These are phyloP conservation scores for Cenchrus americanus DNA, from an alignment of 176 grass and related monocot species.

Conservation along the genomic window DNA sequence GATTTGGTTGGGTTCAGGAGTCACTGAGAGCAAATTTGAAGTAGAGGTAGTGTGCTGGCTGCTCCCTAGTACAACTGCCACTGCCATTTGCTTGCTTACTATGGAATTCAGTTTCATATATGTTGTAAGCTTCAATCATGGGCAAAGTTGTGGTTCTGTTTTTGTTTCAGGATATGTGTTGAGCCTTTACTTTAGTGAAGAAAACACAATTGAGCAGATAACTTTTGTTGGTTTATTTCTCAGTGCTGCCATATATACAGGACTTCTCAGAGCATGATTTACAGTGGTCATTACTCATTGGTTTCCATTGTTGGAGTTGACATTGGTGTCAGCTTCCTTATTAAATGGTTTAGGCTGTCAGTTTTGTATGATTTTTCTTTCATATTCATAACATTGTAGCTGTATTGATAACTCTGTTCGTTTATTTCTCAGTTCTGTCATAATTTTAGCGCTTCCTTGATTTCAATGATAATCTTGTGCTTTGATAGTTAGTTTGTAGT, in stretches of 20 bases:
- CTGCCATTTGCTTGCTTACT: background rate
- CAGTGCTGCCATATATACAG: background rate
- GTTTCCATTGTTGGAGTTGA: constrained; percentile 59
- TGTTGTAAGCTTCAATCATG: background rate
- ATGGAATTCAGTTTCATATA: background rate
- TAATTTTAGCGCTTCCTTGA: too few species aligned
- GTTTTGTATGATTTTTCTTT: too few species aligned
- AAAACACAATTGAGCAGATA: background rate
- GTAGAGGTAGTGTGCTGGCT: too few species aligned
- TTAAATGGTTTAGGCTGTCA: too few species aligned
- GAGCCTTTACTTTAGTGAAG: background rate
- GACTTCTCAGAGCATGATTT: background rate
- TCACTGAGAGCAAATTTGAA: too few species aligned
- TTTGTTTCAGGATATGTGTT: background rate
- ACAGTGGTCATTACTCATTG: background rate
- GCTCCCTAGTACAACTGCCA: background rate
- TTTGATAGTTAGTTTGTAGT: too few species aligned
- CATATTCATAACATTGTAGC: too few species aligned
- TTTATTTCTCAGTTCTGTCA: too few species aligned
- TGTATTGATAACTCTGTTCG: too few species aligned
- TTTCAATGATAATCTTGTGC: too few species aligned
- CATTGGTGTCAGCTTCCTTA: constrained; percentile 75
- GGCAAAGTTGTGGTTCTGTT: background rate
- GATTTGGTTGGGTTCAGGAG: too few species aligned
- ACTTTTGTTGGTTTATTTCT: background rate